Conservation (phyloP, 2,329 filamentous ascomycete genomes). For the Neoarthrinium moseri region DNA sequence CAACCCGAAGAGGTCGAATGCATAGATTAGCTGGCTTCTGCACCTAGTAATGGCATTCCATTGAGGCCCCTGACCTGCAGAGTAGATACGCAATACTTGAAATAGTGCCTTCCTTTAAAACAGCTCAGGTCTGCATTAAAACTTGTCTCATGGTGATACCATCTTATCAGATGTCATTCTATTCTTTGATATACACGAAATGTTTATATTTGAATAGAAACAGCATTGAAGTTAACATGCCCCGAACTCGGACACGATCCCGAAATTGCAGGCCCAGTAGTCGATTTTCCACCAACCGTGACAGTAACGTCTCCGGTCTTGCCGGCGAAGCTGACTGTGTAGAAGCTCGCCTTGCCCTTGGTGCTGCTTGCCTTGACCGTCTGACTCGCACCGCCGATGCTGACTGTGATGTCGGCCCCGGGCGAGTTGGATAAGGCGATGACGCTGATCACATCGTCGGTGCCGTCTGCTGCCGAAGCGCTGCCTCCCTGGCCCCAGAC, state of each 20-base stretch:
- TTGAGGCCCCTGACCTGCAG: no score
- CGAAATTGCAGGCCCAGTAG: constrained; percentile 35
- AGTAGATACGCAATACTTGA: no score
- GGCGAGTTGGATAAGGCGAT: constrained; percentile 33
- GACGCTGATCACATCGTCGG: constrained; percentile 43
- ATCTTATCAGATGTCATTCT: no score
- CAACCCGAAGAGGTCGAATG: no score
- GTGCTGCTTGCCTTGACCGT: constrained; percentile 27
- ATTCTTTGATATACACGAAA: no score
- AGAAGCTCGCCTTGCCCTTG: constrained; percentile 32
- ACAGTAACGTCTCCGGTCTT: constrained; percentile 38
- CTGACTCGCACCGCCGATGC: constrained; percentile 33
- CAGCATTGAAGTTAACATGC: constrained; percentile 34
- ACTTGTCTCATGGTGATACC: no score
- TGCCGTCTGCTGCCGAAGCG: constrained; percentile 32
- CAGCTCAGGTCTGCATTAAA: no score
- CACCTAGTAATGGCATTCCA: no score
- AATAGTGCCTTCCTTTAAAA: no score
- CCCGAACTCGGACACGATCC: constrained; percentile 27
- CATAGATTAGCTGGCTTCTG: no score
- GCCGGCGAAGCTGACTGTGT: constrained; percentile 35
- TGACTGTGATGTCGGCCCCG: constrained; percentile 30
- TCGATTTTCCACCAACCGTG: constrained; percentile 32
- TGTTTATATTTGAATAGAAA: constrained; percentile 29
- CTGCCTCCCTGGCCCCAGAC: constrained; percentile 36